Base-by-base conservation (phyloP, 31 red algal species). In the Asparagopsis taxiformis region DNA sequence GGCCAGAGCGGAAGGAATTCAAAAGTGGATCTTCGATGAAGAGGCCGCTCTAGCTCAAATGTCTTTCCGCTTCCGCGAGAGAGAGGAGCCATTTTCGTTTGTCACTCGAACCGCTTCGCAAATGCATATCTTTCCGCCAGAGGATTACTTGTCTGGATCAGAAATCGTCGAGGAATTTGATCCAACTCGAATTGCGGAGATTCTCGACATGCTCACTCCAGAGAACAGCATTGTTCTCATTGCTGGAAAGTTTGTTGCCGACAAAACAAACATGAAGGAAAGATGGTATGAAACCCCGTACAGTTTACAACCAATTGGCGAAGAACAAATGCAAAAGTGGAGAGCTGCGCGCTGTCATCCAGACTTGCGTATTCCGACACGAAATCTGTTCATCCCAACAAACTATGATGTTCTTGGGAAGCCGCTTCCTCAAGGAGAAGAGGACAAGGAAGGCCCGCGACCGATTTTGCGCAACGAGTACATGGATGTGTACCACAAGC, bases 281-380 rank as follows among this genome's bases (percentile, higher is more conserved):
- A 58, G 38, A 55, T 98, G 95, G 95, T 98, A 98, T 55, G 83
- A 63, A 19, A 98, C 95, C 16, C 51, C 72, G 5, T 98, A 94
- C 59, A 35, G 43, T 50, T 59, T 85, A 2, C 68, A 91, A 51
- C 29, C 20, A 3, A 65, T 94, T 39, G 41, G 54, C 23, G 8
- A 17, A 5, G 49, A 66, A 51, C 39, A 43, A 4, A 21, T 80
- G 9, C 34, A 43, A 17, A 32, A 64, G 26, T 91, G 85, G 84
- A 67, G 49, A n/a, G 25, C 51, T 15, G 41, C 59, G 31, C 20
- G 3, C 21, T 62, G 49, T 24, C 31, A 79, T 66, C 51, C 74
- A 0, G 62, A 65, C 25, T 55, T 99, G 39, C 52, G 68, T 65
- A 41, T 99, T 24, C 91, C 91, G 3, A 37, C 11, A 9, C 65